These are phyloP conservation scores for Penicillium sp. DNA, from an alignment of 2,329 filamentous ascomycete genomes.

Conservation along the genomic window DNA sequence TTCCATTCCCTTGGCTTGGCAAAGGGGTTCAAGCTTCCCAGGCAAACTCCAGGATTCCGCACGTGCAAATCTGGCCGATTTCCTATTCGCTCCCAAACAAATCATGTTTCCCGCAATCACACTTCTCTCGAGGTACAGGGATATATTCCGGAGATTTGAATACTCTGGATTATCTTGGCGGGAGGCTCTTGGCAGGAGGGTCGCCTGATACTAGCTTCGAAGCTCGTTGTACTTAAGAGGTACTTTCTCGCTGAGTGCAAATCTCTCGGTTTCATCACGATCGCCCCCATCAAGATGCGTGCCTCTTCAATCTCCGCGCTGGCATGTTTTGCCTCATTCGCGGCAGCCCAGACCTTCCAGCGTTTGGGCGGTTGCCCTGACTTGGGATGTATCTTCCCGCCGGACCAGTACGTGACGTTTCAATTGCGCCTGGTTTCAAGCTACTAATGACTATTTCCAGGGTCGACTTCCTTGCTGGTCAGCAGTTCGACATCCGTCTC, in stretches of 20 bases:
- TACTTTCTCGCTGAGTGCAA: background rate
- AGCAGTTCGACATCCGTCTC: constrained; percentile 79
- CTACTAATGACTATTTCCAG: constrained; percentile 28
- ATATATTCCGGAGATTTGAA: background rate
- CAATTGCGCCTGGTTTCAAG: background rate
- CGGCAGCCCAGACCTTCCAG: constrained; percentile 53
- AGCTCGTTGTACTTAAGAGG: background rate
- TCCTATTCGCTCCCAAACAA: background rate
- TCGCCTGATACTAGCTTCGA: background rate
- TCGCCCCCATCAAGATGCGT: constrained; percentile 23
- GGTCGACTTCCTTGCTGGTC: constrained; percentile 78
- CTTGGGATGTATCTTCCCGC: constrained; percentile 57
- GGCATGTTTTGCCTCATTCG: constrained; percentile 26
- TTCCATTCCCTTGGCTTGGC: constrained; percentile 8
- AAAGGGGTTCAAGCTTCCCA: constrained; percentile 9
- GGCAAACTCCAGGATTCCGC: background rate
- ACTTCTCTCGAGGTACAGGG: too few species aligned
- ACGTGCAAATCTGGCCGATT: constrained; percentile 2
- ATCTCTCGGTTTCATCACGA: background rate
- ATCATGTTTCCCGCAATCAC: background rate
- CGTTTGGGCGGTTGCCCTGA: constrained; percentile 56
- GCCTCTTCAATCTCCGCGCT: constrained; percentile 19
- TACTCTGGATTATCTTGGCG: background rate
- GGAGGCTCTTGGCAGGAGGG: background rate
- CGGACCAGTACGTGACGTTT: constrained; percentile 50